Base-by-base conservation (phyloP, 2,329 filamentous ascomycete genomes). In the Fusarium avenaceum region DNA sequence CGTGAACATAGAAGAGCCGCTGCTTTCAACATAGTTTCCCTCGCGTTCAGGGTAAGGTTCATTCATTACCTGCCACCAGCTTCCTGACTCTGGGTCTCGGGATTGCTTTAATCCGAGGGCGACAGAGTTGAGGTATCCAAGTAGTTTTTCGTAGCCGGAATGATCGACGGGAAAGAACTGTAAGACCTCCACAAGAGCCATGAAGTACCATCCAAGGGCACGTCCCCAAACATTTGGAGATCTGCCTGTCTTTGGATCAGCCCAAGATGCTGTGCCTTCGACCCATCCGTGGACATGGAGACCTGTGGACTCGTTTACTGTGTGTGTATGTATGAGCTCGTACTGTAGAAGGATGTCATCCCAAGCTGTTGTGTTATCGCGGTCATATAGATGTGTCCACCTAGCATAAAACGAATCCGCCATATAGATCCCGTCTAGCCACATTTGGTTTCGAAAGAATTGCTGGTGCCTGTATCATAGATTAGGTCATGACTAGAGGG, bases 1-100 rank as follows among this genome's bases (percentile, higher is more conserved):
- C 0, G 81, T 80, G 64, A 87, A 87, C 83, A 89, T 86, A 4
- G 85, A 84, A 2, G 84, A 84, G 1, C 81, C 86, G 40, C 85
- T 86, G 22, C 82, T 84, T 74, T 89, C 85, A 47, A 89, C 85
- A 69, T 85, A 89, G 71, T 89, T 89, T 1, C 84, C 85, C 35
- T 80, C 55, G 30, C 75, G 67, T 1, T 78, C 80, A 0, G 82
- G 79, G 43, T 83, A 83, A 4, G 80, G 79, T 39, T 82, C 79
- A 56, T 81, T 82, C 83, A 88, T 86, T 32, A 87, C 79, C 44
- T 87, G 75, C 84, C 84, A 88, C 85, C 86, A 88, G n/a, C 82
- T 84, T 0, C 85, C 85, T 4, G 61, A 65, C 4, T 52, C 62
- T 4, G 38, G 2, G 54, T 86, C 83, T 15, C 80, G 81, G 2